A percentile compares a stretch with the other conserved stretches of the same genome.
These are phyloP conservation scores for Ustilago trichophora DNA, from an alignment of 1,284 basidiomycete species.

Conservation along the genomic window DNA sequence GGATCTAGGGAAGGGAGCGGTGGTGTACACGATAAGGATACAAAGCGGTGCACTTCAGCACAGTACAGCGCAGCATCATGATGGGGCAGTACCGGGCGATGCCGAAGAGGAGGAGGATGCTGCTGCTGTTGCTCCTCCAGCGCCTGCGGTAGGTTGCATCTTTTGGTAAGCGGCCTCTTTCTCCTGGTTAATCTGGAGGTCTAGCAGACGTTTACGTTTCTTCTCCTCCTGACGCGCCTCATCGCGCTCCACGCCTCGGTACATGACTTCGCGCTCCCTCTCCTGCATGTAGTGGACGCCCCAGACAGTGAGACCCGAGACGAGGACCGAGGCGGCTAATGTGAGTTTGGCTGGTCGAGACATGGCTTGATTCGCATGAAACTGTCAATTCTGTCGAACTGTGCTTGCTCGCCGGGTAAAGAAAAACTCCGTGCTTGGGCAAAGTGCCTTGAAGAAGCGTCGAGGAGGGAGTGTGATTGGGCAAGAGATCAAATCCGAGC, in stretches of 20 bases:
- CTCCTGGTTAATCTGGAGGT: slow-evolving; percentile 53
- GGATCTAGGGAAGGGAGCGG: too few relatives aligned
- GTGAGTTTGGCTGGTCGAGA: slow-evolving; percentile 81
- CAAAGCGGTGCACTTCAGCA: too few relatives aligned
- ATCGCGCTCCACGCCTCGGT: slow-evolving; percentile 62
- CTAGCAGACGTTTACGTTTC: slow-evolving; percentile 47
- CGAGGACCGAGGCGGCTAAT: slow-evolving; percentile 75
- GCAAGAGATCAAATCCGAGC: too few relatives aligned
- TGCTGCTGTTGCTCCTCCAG: not conserved
- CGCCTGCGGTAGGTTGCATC: slow-evolving; percentile 54
- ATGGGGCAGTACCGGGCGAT: too few relatives aligned
- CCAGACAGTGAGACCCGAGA: slow-evolving; percentile 81
- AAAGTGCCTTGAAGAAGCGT: slow-evolving; percentile 1
- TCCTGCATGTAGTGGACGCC: slow-evolving; percentile 90
- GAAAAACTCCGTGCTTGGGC: slow-evolving; percentile 21
- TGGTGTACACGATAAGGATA: too few relatives aligned
- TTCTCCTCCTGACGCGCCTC: slow-evolving; percentile 58
- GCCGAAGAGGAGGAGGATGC: not conserved
- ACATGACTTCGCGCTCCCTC: slow-evolving; percentile 76
- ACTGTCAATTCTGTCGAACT: slow-evolving; percentile 62
- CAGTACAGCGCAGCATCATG: too few relatives aligned
- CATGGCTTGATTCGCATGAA: slow-evolving; percentile 70
- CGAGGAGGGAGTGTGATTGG: not conserved
- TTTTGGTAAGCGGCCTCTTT: slow-evolving; percentile 53
- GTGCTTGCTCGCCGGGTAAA: not conserved